Evolutionary conservation across 305 asterid genomes (phyloP), one percentile per base, ranked within the genome.

Genomic region (Fraxinus albicans): DNA sequence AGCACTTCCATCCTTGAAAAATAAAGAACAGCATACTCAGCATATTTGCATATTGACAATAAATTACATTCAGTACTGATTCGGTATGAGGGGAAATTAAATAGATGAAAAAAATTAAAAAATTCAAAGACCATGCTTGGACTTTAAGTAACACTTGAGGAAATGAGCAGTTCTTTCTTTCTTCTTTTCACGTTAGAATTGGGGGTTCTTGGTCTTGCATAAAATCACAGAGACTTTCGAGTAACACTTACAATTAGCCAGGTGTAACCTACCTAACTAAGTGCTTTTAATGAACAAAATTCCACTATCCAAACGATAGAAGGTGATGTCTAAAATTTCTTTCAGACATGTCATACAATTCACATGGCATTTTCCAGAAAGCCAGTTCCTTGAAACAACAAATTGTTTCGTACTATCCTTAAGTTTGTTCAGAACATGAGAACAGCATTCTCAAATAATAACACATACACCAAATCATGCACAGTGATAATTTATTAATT

Each of bases 1-100:
- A 50, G 95, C 82, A 83, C 87, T 53, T 69, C 94, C 98, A 88
- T 95, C 99, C 99, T 97, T 33, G 42, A 83, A 84, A 83, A 81
- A 80, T 12, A 72, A 33, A 31, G 21, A 72, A 80, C 19, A 84
- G 17, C 73, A 86, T 78, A 79, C 78, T 67, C 83, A 78, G 78
- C 58, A 50, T 44, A 73, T 77, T 76, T 35, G 33, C 40, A 33
- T 38, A 50, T 78, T 74, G 77, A 35, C 35, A 63, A 35, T 36
- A 73, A 25, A 34, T 19, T 67, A n/a, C 29, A 79, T 53, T 44
- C 73, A 72, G 50, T 21, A 36, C 47, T 10, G 8, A 70, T 76
- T 31, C 34, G 73, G 73, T 65, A 10, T 17, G 40, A 17, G 7
- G 44, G 44, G 12, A 31, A 29, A 13, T 13, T 12, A 29, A 21